Base-by-base conservation (phyloP, 345 rosid species). In the Gynandropsis gynandra region DNA sequence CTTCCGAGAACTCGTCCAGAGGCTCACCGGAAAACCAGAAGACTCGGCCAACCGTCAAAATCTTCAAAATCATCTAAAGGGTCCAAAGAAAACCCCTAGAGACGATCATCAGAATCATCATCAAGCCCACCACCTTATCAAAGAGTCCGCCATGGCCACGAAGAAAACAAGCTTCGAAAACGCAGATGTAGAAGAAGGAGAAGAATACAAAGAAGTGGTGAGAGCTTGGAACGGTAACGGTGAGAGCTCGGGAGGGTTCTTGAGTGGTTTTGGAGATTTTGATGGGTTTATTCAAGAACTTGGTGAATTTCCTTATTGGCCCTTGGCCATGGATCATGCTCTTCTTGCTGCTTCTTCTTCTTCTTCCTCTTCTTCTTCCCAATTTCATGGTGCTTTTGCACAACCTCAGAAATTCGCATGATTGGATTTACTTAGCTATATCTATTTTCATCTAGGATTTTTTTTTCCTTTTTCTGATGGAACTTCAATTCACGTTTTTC, bases 1-100 rank as follows among this genome's bases (percentile, higher is more conserved):
- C 78, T 92, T 92, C 65, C 63, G 93, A 39, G 97, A 85, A 62
- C 72, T 92, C 27, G 98, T 92, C 7, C 98, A 87, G 43, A 70
- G 83, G 54, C 95, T 92, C 57, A 92, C 98, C 0, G 97, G 96
- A 8, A 87, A 85, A 59, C 95, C 95, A 33, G 21, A 75, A 8
- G 58, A 47, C 35, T 24, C 29, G 4, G 29, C 2, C 29, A 24
- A 5, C 29, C 29, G 5, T 24, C 29, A 24, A 24, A 2, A 24
- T 24, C 2, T 24, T 24, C 29, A 24, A 24, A 24, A 24, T 24
- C 54, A 58, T 2, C 61, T 48, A 33, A 59, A 49, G 62, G 43
- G 18, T 59, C 34, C 56, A 54, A 67, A 43, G 33, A 44, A 64
- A 15, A 61, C 57, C 8, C 58, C 65, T 17, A 52, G 58, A 61